phyloP scores from a whole-genome alignment of 2,329 filamentous ascomycete genomes.

The Tolypocladium ovalisporum region DNA sequence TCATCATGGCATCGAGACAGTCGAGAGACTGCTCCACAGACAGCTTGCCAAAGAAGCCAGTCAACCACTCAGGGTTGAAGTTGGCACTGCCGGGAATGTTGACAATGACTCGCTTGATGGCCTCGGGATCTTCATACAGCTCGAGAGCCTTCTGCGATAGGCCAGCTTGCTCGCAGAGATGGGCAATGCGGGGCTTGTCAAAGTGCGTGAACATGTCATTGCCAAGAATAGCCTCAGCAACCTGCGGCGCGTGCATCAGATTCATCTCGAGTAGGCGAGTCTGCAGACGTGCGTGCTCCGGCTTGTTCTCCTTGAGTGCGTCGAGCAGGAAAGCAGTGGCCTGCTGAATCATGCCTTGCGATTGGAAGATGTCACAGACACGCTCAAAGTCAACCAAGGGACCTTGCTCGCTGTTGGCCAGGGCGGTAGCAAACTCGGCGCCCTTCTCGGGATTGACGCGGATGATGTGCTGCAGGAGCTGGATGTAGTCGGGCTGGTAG shows the following conservation, averaged over 20 bases:
- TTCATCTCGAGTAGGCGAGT: conserved; percentile 98
- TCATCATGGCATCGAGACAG: conserved; percentile 92
- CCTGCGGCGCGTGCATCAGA: conserved; percentile 87
- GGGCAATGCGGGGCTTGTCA: conserved; percentile 79
- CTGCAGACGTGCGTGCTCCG: conserved; percentile 86
- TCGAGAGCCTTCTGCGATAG: conserved; percentile 81
- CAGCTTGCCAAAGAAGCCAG: conserved; percentile 85
- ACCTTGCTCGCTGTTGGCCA: conserved; percentile 81
- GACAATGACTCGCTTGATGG: conserved; percentile 81
- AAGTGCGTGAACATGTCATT: conserved; percentile 99
- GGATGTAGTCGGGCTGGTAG: conserved; percentile 93
- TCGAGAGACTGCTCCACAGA: conserved; percentile 93
- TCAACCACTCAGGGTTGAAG: conserved; percentile 83
- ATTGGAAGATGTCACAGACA: conserved; percentile 95
- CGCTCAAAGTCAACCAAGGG: conserved; percentile 86
- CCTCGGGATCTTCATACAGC: conserved; percentile 82
- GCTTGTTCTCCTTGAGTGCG: conserved; percentile 86
- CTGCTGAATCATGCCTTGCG: conserved; percentile 94
- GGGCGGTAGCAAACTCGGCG: conserved; percentile 82
- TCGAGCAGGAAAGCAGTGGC: conserved; percentile 97
- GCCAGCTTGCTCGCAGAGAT: conserved; percentile 86
- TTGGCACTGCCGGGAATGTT: conserved; percentile 75
- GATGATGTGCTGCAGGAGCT: conserved; percentile 84
- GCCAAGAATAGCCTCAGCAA: conserved; percentile 92
- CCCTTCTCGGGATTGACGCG: conserved; percentile 88